These are phyloP conservation scores for Wickerhamomyces sp. DNA, from an alignment of 1,139 yeast genomes.

Conservation along the genomic window DNA sequence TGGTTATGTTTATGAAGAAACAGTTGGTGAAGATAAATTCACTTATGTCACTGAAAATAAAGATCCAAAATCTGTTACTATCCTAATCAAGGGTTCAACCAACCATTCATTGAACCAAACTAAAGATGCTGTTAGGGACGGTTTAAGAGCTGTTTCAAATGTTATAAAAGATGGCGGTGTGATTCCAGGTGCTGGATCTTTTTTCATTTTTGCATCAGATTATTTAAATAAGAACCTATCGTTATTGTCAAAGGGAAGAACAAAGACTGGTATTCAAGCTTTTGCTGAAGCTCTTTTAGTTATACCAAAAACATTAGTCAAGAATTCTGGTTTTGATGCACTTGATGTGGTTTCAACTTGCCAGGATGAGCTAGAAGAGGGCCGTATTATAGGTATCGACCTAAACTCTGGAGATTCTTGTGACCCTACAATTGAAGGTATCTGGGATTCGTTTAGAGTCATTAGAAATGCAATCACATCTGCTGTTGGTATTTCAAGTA, in stretches of 20 bases:
- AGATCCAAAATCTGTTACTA: conserved; percentile 89
- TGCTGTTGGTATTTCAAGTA: conserved; percentile 93
- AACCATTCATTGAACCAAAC: conserved; percentile 85
- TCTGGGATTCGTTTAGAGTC: conserved; percentile 95
- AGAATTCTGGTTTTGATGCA: conserved; percentile 92
- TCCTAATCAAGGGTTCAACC: conserved; percentile 90
- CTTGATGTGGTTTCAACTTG: conserved; percentile 85
- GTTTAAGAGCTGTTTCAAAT: conserved; percentile 90
- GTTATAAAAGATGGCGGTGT: conserved; percentile 81
- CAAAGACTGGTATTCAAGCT: conserved; percentile 87
- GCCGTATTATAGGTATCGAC: conserved; percentile 85
- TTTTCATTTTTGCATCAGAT: conserved; percentile 76
- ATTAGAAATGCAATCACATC: conserved; percentile 88
- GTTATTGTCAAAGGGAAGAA: conserved; percentile 72
- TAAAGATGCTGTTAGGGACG: conserved; percentile 96
- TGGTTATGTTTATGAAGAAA: conserved; percentile 87
- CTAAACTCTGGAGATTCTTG: conserved; percentile 90
- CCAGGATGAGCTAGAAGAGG: conserved; percentile 85
- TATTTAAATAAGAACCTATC: conserved; percentile 52
- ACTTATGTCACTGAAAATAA: conserved; percentile 91
- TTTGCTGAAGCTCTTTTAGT: conserved; percentile 88
- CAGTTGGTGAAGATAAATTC: conserved; percentile 95
- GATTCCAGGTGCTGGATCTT: conserved; percentile 97
- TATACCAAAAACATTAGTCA: conserved; percentile 87
- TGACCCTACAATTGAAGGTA: conserved; percentile 91